phyloP scores from a whole-genome alignment of 2,329 filamentous ascomycete species.

The Ceratocystis alfenasii region DNA sequence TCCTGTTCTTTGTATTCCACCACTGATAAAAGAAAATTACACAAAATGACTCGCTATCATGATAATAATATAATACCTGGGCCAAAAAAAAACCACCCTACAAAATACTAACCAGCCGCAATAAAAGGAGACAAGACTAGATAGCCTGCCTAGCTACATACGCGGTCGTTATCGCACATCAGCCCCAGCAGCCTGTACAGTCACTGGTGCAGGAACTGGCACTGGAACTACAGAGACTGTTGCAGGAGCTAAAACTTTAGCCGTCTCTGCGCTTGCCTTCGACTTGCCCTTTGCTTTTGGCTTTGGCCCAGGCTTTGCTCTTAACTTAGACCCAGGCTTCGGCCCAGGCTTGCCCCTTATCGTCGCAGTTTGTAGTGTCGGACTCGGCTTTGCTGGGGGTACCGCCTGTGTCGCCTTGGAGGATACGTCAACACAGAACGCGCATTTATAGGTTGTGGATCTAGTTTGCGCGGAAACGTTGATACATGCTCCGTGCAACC shows the following conservation, averaged over 20 bases:
- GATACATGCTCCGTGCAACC: slow-evolving; percentile 52
- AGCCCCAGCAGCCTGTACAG: not conserved
- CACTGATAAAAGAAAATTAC: not conserved
- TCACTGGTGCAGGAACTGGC: not conserved
- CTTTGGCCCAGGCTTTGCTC: not conserved
- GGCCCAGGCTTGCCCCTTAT: not conserved
- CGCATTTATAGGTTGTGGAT: slow-evolving; percentile 51
- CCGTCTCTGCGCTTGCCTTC: not conserved
- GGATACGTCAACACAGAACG: slow-evolving; percentile 50
- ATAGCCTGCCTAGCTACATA: no score
- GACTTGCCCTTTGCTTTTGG: not conserved
- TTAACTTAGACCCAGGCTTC: not conserved
- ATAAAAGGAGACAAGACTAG: not conserved
- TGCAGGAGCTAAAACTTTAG: not conserved
- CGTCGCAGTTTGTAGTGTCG: slow-evolving; percentile 25
- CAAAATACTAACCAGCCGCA: not conserved
- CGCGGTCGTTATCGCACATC: slow-evolving; percentile 24
- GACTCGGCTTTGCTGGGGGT: slow-evolving; percentile 26
- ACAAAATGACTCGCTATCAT: slow-evolving; percentile 1
- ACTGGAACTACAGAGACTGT: not conserved
- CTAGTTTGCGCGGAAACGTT: slow-evolving; percentile 46
- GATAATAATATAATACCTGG: slow-evolving; percentile 24
- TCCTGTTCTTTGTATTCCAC: not conserved
- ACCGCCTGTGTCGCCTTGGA: slow-evolving; percentile 36
- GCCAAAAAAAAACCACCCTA: slow-evolving; percentile 5